Conservation (phyloP, 495 filamentous ascomycete species). For the Penicillium soppii region DNA sequence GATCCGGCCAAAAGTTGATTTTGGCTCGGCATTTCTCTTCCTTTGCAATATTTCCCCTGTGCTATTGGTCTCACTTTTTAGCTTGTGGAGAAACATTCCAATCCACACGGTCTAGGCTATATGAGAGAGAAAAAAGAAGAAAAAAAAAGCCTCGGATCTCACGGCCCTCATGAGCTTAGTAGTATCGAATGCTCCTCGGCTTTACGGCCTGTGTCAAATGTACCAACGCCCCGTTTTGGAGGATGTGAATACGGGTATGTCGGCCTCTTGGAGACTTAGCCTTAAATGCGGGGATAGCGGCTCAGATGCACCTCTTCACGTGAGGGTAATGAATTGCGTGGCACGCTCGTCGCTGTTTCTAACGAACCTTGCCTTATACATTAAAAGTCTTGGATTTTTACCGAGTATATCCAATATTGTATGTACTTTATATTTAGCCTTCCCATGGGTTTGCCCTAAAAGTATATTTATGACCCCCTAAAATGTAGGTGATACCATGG, state of each 20-base stretch:
- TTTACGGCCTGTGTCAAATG: neutral
- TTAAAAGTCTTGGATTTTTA: too few relatives aligned
- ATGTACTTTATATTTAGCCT: too few relatives aligned
- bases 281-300: too few relatives aligned
- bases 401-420: too few relatives aligned
- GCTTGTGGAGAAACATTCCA: conserved; percentile 5
- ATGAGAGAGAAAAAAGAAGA: neutral
- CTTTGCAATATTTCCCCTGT: neutral
- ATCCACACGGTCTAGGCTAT: neutral
- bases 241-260: neutral
- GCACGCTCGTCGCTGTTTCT: too few relatives aligned
- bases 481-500: too few relatives aligned
- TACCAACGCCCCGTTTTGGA: neutral
- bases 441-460: too few relatives aligned
- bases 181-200: neutral
- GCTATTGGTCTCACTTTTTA: neutral
- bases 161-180: neutral
- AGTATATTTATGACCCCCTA: too few relatives aligned
- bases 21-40: neutral
- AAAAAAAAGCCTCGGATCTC: neutral
- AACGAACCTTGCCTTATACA: too few relatives aligned
- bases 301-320: too few relatives aligned
- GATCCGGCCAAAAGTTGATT: conserved; percentile 21
- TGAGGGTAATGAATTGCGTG: too few relatives aligned
- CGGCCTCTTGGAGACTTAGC: neutral